phyloP scores from a whole-genome alignment of 164 flowering plant species.

The Chimonanthus praecox region DNA sequence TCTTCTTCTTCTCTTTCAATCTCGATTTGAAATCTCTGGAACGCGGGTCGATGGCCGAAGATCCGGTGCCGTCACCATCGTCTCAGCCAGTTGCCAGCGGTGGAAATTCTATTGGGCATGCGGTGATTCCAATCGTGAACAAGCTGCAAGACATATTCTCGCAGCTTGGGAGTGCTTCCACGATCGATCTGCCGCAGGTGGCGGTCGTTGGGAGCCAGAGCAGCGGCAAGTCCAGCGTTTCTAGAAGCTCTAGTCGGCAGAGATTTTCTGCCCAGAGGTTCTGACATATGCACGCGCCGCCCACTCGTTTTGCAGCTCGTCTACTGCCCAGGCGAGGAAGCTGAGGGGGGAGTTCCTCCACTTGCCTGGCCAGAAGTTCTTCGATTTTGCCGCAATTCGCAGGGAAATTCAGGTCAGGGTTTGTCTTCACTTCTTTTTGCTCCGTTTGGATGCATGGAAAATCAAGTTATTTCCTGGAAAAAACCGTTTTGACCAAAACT shows the following conservation, averaged over 20 bases:
- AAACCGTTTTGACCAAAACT: background rate
- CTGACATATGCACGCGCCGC: conserved; percentile 84
- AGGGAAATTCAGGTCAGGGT: conserved; percentile 70
- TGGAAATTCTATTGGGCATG: conserved; percentile 14
- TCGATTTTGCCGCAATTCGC: conserved; percentile 70
- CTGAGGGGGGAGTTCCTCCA: conserved; percentile 94
- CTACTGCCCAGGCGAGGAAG: conserved; percentile 53
- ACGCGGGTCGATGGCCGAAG: background rate
- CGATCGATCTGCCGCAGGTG: conserved; percentile 88
- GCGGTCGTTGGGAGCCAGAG: conserved; percentile 96
- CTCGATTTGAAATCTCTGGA: background rate
- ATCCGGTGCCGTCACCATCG: background rate
- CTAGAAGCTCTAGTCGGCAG: conserved; percentile 95
- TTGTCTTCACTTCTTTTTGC: no score
- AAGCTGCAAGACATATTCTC: conserved; percentile 93
- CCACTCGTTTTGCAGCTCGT: conserved; percentile 84
- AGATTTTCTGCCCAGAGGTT: conserved; percentile 83
- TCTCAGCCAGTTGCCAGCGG: background rate
- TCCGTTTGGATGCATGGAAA: background rate
- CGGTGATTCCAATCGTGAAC: conserved; percentile 84
- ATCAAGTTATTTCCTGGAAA: background rate
- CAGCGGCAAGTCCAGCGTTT: conserved; percentile 93
- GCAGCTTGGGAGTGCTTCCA: conserved; percentile 61
- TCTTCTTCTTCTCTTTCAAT: background rate
- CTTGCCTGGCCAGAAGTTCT: conserved; percentile 55